A percentile compares a stretch with the other conserved stretches of the same genome.
Evolutionary conservation across 257 asterid genomes (phyloP).

Genomic region (Solanum paucissectum): DNA sequence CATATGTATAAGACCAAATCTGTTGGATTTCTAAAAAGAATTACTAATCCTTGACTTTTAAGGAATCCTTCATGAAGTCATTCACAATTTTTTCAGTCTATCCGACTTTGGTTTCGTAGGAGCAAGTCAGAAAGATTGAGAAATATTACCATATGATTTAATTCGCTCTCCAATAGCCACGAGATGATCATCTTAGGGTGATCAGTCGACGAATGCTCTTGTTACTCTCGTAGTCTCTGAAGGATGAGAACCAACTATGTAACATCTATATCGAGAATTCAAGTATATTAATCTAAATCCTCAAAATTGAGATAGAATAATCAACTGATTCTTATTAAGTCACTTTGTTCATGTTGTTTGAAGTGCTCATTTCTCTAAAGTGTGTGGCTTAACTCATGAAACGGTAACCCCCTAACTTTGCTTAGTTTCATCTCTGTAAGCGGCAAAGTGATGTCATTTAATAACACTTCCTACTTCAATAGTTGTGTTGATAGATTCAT

Average conservation of each 20-base stretch:
- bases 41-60: not conserved
- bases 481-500: not conserved
- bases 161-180: not conserved
- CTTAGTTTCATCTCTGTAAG: not conserved
- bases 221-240: not conserved
- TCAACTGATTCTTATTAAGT: not conserved
- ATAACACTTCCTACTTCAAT: not conserved
- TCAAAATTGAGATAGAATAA: not conserved
- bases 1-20: not conserved
- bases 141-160: not conserved
- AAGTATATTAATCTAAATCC: not conserved
- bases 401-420: not conserved
- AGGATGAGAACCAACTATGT: not conserved
- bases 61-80: not conserved
- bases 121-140: not conserved
- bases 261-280: not conserved
- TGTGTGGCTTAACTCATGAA: not conserved
- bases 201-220: not conserved
- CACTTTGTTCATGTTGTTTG: not conserved
- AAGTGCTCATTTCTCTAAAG: not conserved
- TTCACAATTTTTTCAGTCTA: not conserved
- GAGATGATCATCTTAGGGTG: not conserved
- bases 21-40: not conserved
- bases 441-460: not conserved
- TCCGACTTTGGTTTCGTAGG: not conserved